Conservation (phyloP, 257 asterid species). For the Solanum etuberosum region DNA sequence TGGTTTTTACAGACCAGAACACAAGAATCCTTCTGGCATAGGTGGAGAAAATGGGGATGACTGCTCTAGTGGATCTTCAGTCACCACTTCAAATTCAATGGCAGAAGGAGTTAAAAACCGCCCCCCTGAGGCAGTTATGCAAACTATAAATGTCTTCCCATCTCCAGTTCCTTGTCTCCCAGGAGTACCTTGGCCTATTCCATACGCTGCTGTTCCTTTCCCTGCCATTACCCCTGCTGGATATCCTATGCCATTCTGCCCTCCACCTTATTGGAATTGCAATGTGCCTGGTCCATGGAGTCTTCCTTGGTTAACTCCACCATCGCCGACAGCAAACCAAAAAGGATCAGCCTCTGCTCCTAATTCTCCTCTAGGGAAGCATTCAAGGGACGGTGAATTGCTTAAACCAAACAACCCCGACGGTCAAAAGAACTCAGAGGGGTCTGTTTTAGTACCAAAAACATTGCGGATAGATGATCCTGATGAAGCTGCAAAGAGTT, state of each 20-base stretch:
- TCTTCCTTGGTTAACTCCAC: conserved; percentile 41
- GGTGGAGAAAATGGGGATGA: conserved; percentile 33
- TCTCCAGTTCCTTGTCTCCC: conserved; percentile 48
- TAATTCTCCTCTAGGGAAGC: conserved; percentile 58
- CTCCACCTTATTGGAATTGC: conserved; percentile 60
- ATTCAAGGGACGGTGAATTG: conserved; percentile 53
- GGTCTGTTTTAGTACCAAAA: conserved; percentile 52
- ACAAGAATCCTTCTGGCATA: conserved; percentile 8
- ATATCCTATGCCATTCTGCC: conserved; percentile 46
- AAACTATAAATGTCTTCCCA: conserved; percentile 32
- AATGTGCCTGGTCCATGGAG: conserved; percentile 48
- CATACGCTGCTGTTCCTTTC: conserved; percentile 33
- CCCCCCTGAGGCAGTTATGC: conserved; percentile 23
- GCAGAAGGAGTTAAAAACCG: conserved; percentile 15
- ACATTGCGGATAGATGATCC: conserved; percentile 78
- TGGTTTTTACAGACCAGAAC: conserved; percentile 16
- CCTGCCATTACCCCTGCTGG: conserved; percentile 47
- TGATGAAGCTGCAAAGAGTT: conserved; percentile 80
- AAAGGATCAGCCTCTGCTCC: conserved; percentile 13
- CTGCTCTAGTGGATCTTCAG: conserved; percentile 29
- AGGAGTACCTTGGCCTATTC: conserved; percentile 52
- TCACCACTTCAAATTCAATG: conserved; percentile 17
- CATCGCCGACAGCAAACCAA: conserved; percentile 21
- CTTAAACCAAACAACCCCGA: conserved; percentile 15
- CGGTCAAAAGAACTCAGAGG: conserved; percentile 12